phyloP scores from a whole-genome alignment of 169 alveolate species.

The Theileria sp. region DNA sequence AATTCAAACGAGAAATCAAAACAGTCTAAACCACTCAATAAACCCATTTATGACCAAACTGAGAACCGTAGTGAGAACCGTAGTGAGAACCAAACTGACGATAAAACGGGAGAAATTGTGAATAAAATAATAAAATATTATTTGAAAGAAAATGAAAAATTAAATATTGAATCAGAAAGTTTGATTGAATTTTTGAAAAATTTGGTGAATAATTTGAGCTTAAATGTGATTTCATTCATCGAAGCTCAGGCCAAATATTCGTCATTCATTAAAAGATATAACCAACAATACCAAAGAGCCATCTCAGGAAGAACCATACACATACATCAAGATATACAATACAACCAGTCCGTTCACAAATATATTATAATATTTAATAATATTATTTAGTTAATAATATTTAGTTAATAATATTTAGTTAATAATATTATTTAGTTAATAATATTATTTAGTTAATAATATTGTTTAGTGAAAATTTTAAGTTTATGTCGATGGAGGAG shows the following conservation, averaged over 20 bases:
- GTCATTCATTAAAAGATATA: slow-evolving; percentile 63
- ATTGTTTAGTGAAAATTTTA: slow-evolving; percentile 29
- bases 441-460: not conserved
- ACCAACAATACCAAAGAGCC: slow-evolving; percentile 60
- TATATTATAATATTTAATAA: not conserved
- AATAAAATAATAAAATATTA: not conserved
- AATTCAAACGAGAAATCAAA: not conserved
- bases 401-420: too few species aligned
- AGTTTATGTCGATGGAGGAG: slow-evolving; percentile 76
- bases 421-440: not conserved
- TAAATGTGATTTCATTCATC: slow-evolving; percentile 31
- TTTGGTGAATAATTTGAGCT: not conserved
- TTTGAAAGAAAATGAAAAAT: not conserved
- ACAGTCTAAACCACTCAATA: not conserved
- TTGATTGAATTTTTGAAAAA: not conserved
- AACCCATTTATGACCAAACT: not conserved
- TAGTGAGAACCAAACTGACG: too few species aligned
- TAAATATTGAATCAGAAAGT: not conserved
- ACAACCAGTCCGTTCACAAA: slow-evolving; percentile 58
- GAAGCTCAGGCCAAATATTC: slow-evolving; percentile 73
- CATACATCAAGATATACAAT: slow-evolving; percentile 60
- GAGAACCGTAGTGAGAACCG: too few species aligned
- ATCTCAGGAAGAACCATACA: slow-evolving; percentile 51
- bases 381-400: not conserved
- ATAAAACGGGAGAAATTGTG: too few species aligned